Evolutionary conservation across 768 basidiomycete genomes (phyloP).

Genomic region (Pisolithus sp.): DNA sequence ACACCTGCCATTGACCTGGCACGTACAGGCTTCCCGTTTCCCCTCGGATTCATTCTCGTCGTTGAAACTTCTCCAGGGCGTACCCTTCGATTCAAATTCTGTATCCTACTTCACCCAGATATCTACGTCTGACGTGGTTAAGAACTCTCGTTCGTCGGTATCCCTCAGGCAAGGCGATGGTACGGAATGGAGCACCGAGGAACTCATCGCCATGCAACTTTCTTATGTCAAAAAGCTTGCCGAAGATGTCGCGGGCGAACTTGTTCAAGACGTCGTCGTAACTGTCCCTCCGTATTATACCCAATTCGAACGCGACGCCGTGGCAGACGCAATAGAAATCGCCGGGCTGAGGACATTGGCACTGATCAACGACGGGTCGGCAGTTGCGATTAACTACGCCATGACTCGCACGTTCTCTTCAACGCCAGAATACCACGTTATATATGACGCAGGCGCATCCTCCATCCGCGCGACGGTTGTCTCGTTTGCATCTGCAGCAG

Average conservation of each 20-base stretch:
- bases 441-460: constrained; percentile 92
- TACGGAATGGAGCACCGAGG: constrained; percentile 76
- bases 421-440: constrained; percentile 73
- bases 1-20: not conserved
- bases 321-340: constrained; percentile 88
- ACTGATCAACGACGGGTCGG: constrained; percentile 87
- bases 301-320: constrained; percentile 85
- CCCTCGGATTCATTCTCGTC: constrained; percentile 83
- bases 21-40: constrained; percentile 77
- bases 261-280: constrained; percentile 77
- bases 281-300: constrained; percentile 89
- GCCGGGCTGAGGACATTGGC: constrained; percentile 80
- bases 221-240: constrained; percentile 87
- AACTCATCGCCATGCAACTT: constrained; percentile 91
- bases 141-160: constrained; percentile 56
- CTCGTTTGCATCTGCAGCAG: constrained; percentile 47
- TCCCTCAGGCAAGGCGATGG: constrained; percentile 55
- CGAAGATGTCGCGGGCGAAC: constrained; percentile 66
- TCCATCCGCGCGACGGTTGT: constrained; percentile 74
- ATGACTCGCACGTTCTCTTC: constrained; percentile 86
- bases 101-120: constrained; percentile 55
- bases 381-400: constrained; percentile 96
- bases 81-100: constrained; percentile 51
- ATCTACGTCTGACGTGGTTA: constrained; percentile 43
- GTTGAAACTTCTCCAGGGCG: constrained; percentile 78